Evolutionary conservation across 1,284 basidiomycete genomes (phyloP), one percentile per base, ranked within the genome.

Genomic region (Afroboletus lepidellus): DNA sequence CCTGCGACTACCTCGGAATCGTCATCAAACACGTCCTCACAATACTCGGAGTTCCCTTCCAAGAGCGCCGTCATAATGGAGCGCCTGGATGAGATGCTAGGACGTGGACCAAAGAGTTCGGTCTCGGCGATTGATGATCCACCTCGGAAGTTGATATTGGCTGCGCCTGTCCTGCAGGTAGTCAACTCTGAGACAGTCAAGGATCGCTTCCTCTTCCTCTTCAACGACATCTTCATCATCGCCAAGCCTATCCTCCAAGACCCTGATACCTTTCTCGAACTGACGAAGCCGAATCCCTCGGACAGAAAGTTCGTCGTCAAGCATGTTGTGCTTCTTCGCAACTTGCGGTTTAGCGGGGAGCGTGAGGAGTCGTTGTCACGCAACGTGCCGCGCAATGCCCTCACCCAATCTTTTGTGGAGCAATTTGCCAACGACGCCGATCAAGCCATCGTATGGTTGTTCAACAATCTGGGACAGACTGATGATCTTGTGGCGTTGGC

Each of bases 131-230:
- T 95, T 43, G 92, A 94, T 56, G 85, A 92, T 58, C 92, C 94
- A 50, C 92, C 94, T 18, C 80, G 96, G 38, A 92, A 89, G 66
- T 74, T 98, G 23, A 72, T 97, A 16, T 75, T 94, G 36, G 87
- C 89, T 3, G 88, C 90, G 6, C 90, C 94, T 2, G 90, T 97
- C 15, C 77, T 98, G 16, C 96, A 99, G 71, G 92, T 98, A 7
- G 93, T 94, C 62, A 94, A 94, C 71, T 79, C 86, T 32, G 91
- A 94, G 62, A 95, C 91, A 1, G 90, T 97, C 71, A 98, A 99
- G 69, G 94, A 98, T 66, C 87, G 96, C 9, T 95, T 93, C 74
- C 78, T 99, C 13, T 95, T 98, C 74, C 77, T 99, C 21, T 99
- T 99, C 78, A 92, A 78, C 66, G 97, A 99, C 68, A 80, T 98